Base-by-base conservation (phyloP, 306 rosid genomes). In the Macrotyloma uniflorum region DNA sequence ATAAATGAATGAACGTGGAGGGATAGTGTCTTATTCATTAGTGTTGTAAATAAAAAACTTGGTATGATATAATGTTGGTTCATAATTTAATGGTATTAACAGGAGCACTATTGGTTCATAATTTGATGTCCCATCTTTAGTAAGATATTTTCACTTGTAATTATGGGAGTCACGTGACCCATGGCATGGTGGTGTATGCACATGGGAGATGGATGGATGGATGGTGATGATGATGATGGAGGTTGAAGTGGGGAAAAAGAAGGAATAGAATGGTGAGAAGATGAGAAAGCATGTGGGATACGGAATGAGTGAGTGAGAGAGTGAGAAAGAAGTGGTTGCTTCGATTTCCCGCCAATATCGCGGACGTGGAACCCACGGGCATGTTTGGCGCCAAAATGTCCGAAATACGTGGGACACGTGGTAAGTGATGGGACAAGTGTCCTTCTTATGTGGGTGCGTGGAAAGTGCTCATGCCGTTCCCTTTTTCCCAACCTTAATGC, bases 281-380 rank as follows among this genome's bases (percentile, higher is more conserved):
- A 3, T 19, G 32, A 46, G 47, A 70, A 75, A 28, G 75, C 45
- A 49, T 50, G 57, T 18, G 78, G 68, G 86, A 16, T 64, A 63
- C 38, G 65, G 10, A 47, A 35, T 24, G 76, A 66, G 55, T 47
- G 51, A 70, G 33, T 24, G 71, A 16, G 62, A 14, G 40, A 70
- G 45, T 24, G 71, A 15, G 62, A n/a, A 47, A 36, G 12, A 9
- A 38, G 11, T 38, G 14, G 62, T 55, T 65, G 82, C 87, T 80
- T 76, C 53, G 1, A 4, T 47, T 84, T 84, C 87, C 80, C 85
- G 83, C 87, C 69, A 80, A 16, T 76, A 23, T 15, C 59, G 59
- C 49, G 10, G 62, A 82, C 55, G 76, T 76, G 87, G 85, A n/a
- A 33, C 79, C 82, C 79, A 70, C 67, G 0, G n/a, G 45, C 32